Evolutionary conservation across 2,329 filamentous ascomycete genomes (phyloP).

Genomic region (Metarhizium brunneum): DNA sequence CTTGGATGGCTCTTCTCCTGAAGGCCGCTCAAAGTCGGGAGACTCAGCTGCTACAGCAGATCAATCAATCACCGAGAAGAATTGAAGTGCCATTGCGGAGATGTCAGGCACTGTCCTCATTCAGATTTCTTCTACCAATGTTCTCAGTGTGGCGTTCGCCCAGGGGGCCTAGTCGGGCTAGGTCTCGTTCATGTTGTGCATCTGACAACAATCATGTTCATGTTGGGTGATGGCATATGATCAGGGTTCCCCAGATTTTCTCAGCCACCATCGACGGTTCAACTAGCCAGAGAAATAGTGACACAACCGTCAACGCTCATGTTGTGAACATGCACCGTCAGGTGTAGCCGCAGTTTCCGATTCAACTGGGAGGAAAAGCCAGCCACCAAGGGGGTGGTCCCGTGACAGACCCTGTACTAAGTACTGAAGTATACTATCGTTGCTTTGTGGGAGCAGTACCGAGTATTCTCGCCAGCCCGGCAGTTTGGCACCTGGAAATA

Average conservation of each 20-base stretch:
- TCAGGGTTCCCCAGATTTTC: slow-evolving; percentile 7
- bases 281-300: background rate
- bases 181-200: background rate
- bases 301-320: background rate
- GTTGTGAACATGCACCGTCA: background rate
- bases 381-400: too few relatives aligned
- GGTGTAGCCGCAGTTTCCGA: background rate
- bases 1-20: background rate
- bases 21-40: background rate
- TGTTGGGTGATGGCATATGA: background rate
- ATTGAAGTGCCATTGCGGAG: background rate
- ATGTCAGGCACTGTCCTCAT: background rate
- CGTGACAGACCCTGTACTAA: too few relatives aligned
- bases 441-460: background rate
- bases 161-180: background rate
- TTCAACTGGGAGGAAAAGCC: too few relatives aligned
- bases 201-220: background rate
- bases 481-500: background rate
- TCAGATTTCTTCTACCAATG: background rate
- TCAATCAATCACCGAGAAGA: background rate
- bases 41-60: background rate
- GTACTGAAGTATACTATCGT: background rate
- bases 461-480: background rate
- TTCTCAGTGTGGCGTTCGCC: background rate
- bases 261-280: slow-evolving; percentile 1